These are phyloP conservation scores for Cyclotella cryptica DNA, from an alignment of 108 stramenopile genomes.

Conservation along the genomic window DNA sequence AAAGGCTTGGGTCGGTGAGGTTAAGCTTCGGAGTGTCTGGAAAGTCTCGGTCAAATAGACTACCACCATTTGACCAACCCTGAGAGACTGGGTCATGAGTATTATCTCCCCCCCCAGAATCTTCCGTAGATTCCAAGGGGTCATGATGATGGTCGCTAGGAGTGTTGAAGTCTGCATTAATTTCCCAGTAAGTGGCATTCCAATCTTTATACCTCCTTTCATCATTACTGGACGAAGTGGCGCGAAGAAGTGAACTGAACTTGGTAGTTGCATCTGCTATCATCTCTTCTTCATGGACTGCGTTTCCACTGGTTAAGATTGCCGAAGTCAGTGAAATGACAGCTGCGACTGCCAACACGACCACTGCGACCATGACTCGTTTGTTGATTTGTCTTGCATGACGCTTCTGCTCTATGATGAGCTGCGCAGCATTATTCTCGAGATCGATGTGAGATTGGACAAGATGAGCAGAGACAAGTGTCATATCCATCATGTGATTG, in stretches of 20 bases:
- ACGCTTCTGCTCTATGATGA: background rate
- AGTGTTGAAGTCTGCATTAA: background rate
- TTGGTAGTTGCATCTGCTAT: too few species aligned
- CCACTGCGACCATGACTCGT: background rate
- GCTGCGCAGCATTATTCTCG: background rate
- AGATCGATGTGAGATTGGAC: background rate
- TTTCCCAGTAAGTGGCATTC: background rate
- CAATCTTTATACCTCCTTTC: background rate
- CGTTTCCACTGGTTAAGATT: background rate
- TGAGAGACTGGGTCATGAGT: background rate
- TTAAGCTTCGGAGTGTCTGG: background rate
- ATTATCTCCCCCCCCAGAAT: background rate
- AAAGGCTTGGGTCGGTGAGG: background rate
- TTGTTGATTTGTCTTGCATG: background rate
- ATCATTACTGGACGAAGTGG: too few species aligned
- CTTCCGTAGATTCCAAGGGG: background rate
- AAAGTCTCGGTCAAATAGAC: slow-evolving; percentile 2
- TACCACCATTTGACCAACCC: background rate
- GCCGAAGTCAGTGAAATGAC: background rate
- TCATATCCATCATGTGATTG: slow-evolving; percentile 8
- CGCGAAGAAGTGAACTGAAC: too few species aligned
- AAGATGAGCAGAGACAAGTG: slow-evolving; percentile 9
- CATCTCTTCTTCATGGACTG: background rate
- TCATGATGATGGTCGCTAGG: background rate
- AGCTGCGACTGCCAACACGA: background rate